Evolutionary conservation across 495 filamentous ascomycete genomes (phyloP), one percentile per base, ranked within the genome.

Genomic region (Daldinia decipiens): DNA sequence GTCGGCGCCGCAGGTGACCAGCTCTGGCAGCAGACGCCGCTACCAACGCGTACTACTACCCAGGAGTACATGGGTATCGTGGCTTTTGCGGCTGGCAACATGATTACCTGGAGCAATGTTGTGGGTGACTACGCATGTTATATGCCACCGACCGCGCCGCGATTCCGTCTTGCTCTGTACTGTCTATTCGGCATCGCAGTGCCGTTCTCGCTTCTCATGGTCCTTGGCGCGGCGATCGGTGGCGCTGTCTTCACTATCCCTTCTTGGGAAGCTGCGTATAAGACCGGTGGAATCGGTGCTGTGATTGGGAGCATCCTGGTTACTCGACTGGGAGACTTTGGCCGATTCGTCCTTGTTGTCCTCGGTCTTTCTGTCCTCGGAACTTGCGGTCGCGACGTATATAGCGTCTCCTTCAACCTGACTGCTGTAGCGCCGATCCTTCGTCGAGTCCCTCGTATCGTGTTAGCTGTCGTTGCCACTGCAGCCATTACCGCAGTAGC

Each of bases 1-100:
- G 81, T 84, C 19, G 85, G 83, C 34, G 81, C 80, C 34, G 84
- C 85, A 0, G 85, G 82, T 43, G 76, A 81, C 59, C 67, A 82
- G 59, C 72, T 86, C 40, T 63, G 76, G 55, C 70, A 78, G 27
- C 81, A 83, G 63, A 50, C 53, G 4, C 56, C 73, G 1, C 56
- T 65, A 13, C 57, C 55, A 3, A 38, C 54, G 24, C 53, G 26
- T 19, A 45, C 71, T 0, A 50, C 55, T 9, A 64, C 67, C 1
- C 63, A 65, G 50, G 56, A 47, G 34, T 69, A 73, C 63, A 31
- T 76, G 55, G 66, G 62, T 43, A 70, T 76, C 27, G 68, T 71
- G 38, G 68, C 67, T 0, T 72, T 79, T 13, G 73, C 76, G n/a
- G 78, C 78, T 1, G 70, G 72, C 4, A 74, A 77, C 32, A 71